Base-by-base conservation (phyloP, 1,284 basidiomycete species). In the Coniferiporia weirii region DNA sequence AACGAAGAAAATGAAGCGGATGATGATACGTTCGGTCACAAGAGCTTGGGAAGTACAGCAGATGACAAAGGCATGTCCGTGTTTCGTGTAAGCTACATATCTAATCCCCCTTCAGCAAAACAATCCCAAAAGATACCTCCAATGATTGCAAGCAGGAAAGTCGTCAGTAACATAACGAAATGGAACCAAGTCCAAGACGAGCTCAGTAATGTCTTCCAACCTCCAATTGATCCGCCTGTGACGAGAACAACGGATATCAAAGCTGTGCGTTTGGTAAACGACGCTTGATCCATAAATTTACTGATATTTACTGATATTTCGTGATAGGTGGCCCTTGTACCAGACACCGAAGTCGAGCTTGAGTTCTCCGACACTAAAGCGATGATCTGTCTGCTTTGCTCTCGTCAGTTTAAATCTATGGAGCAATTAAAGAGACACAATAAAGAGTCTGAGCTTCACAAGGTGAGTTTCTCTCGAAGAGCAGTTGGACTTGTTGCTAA, bases 161-260 rank as follows among this genome's bases (percentile, higher is more conserved):
- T 86, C 50, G 87, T 82, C 52, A 90, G 83, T 70, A 94, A 95
- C 67, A 96, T 98, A 69, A 87, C 81, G 68, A 96, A 97, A 68
- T 97, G 94, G 94, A 96, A 94, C 70, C 89, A 88, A 74, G 91
- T 94, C 15, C 91, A 95, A 73, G 87, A 86, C 72, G 93, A 92
- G 67, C 79, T 95, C 34, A 82, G 78, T 36, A 75, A 27, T 38
- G 20, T 44, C 27, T 19, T 17, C 22, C 35, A 15, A 22, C 19
- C 54, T 20, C 8, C 22, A 6, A 45, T 19, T 2, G 52, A 27
- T 27, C 27, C 35, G 17, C 19, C 59, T 19, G 9, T 40, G 20
- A 13, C 44, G 20, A 50, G 17, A 17, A 22, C 52, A 3, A 17
- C 44, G 19, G 44, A 17, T 20, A 20, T n/a, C 17, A 19, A 46